Evolutionary conservation across 116 monocot genomes (phyloP).

Genomic region (Zostera marina): DNA sequence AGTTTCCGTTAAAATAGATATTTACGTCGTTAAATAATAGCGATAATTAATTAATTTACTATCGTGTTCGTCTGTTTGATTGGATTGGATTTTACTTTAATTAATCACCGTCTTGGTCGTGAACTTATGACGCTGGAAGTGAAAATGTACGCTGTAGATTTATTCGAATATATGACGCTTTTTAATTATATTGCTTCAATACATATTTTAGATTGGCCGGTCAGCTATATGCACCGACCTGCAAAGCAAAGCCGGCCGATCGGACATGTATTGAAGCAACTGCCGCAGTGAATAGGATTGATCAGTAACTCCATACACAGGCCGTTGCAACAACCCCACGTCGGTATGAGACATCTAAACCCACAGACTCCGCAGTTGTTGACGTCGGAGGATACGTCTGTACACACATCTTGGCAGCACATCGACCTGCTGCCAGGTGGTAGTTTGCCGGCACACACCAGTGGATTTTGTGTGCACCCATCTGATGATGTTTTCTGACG

Average conservation of each 20-base stretch:
- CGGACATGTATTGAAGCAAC: conserved; percentile 15
- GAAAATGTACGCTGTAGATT: too few relatives aligned
- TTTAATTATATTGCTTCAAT: too few relatives aligned
- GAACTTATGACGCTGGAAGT: too few relatives aligned
- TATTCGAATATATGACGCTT: too few relatives aligned
- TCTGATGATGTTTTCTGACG: neutral
- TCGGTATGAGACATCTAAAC: conserved; percentile 13
- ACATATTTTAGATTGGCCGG: too few relatives aligned
- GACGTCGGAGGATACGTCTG: conserved; percentile 13
- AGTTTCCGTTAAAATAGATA: too few relatives aligned
- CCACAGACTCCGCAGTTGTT: conserved; percentile 30
- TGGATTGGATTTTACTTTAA: too few relatives aligned
- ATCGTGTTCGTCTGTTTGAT: too few relatives aligned
- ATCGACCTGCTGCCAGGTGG: neutral
- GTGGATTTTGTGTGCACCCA: conserved; percentile 7
- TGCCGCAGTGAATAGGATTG: conserved; percentile 19
- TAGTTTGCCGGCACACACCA: conserved; percentile 8
- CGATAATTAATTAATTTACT: too few relatives aligned
- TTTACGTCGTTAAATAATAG: too few relatives aligned
- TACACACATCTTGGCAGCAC: conserved; percentile 21
- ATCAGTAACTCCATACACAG: conserved; percentile 11
- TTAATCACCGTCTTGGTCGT: too few relatives aligned
- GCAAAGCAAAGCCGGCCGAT: conserved; percentile 7
- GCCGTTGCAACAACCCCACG: conserved; percentile 18
- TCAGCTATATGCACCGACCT: conserved; percentile 9